Base-by-base conservation (phyloP, 441 rosid species). In the Mallotus japonicus region DNA sequence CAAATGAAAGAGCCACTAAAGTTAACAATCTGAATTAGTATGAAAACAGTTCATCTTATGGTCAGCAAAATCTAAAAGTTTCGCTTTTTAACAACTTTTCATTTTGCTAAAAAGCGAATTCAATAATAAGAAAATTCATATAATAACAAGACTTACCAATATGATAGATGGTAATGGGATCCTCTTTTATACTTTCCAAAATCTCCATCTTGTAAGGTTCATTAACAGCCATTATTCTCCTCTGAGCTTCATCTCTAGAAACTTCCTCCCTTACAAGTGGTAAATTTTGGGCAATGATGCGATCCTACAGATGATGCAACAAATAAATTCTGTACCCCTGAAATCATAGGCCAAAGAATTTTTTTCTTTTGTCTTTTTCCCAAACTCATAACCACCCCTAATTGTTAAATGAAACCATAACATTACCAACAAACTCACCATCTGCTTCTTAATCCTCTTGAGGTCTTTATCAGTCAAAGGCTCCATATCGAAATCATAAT, bases 171-270 rank as follows among this genome's bases (percentile, higher is more conserved):
- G 97, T 90, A 75, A 95, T 92, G 46, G 90, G 90, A 62, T 92
- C 97, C 69, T 86, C 92, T 79, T 85, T 87, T 61, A 95, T 92
- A 78, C 90, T 81, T 11, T 88, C 97, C 86, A 95, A 84, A 80
- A 92, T 92, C 83, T 95, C 97, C 83, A 90, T 82, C 84, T 95
- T 95, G 89, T 92, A 95, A 80, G 95, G 92, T 82, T 95, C 99
- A 40, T 87, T 88, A 67, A 89, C 81, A 37, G 90, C 90, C 84
- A 65, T 66, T 69, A 95, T 95, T 85, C 97, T 86, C 76, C 73
- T 79, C 73, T 72, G 77, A 32, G 97, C 97, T 87, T 95, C 99
- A 73, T 90, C 94, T 77, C 94, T 85, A 44, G 97, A 83, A 20
- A 90, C 89, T 78, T 95, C 95, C 83, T 95, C 97, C 79, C 97